Evolutionary conservation across 2,329 filamentous ascomycete genomes (phyloP), one percentile per base, ranked within the genome.

Genomic region (Ceratocystis harringtonii): DNA sequence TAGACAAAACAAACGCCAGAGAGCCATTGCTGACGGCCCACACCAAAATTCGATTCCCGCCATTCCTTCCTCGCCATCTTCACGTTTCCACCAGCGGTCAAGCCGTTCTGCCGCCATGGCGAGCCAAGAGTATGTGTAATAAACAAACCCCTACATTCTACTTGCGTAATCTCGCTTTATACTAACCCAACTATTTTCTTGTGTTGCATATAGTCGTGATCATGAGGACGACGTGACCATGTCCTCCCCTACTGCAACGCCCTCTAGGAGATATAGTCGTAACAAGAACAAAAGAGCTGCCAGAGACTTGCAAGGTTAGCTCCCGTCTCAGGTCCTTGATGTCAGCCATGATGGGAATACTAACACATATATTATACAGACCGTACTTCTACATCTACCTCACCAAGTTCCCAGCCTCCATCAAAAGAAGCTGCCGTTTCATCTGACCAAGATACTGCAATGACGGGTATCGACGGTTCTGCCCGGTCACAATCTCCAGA

Each of bases 401-500:
- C 76, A 17, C 72, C 74, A 41, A 73, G 78, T 22, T 76, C 78
- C 22, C 73, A 74, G 57, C 76, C 79, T 62, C 76, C 77, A 68
- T 77, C 81, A 70, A 79, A 87, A 78, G 78, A 85, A 75, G 76
- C 80, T 70, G 71, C 75, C 71, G 75, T 73, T 75, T 74, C 77
- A 70, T 69, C 74, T 61, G 84, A 87, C 67, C 79, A 86, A 69
- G 88, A 91, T 73, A 83, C 84, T 62, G 76, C 80, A 41, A 91
- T 92, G 85, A 85, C 84, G 61, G 86, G 88, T 67, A 84, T 81
- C 41, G 85, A 87, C 67, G 84, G 83, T 67, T 78, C 72, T 60
- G 74, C 76, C 41, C 78, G 77, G 43, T 75, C 76, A 43, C 71
- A 76, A 25, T 73, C 75, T 58, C 73, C 73, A 58, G 76, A 78